Percentiles rank a stretch among this genome's conserved stretches.
phyloP scores from a whole-genome alignment of 345 rosid genomes.

The Murraya paniculata region DNA sequence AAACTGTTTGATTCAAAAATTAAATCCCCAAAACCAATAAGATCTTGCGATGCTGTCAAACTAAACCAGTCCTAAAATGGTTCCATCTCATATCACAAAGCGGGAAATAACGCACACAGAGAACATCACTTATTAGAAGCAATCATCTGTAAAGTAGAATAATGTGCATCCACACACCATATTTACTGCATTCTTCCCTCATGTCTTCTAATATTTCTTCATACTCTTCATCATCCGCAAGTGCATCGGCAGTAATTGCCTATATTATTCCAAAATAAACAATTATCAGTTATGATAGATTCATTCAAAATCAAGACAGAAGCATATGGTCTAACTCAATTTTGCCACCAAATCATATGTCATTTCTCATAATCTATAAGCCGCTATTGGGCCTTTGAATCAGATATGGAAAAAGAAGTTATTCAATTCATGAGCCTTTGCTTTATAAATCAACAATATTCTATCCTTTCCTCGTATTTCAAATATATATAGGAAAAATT shows the following conservation, averaged over 20 bases:
- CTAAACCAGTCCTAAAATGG: neutral
- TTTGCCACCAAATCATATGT: neutral
- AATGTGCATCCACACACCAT: conserved; percentile 12
- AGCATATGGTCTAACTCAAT: neutral
- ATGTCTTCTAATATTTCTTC: conserved; percentile 35
- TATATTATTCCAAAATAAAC: neutral
- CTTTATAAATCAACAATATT: neutral
- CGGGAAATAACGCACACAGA: neutral
- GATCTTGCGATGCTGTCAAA: neutral
- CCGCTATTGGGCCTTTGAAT: neutral
- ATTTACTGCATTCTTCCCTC: conserved; percentile 33
- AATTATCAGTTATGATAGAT: neutral
- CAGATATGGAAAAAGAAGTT: neutral
- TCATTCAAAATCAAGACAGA: neutral
- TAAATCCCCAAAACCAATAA: neutral
- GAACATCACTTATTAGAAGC: neutral
- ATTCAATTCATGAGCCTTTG: neutral
- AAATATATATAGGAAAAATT: too few species aligned
- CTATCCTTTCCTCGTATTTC: neutral
- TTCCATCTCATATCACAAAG: neutral
- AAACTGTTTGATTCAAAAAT: neutral
- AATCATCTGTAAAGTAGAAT: neutral
- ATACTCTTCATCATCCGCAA: conserved; percentile 29
- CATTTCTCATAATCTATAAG: neutral
- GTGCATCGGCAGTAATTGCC: conserved; percentile 28